Base-by-base conservation (phyloP, 805 yeast genomes). In the Candida railenensis region DNA sequence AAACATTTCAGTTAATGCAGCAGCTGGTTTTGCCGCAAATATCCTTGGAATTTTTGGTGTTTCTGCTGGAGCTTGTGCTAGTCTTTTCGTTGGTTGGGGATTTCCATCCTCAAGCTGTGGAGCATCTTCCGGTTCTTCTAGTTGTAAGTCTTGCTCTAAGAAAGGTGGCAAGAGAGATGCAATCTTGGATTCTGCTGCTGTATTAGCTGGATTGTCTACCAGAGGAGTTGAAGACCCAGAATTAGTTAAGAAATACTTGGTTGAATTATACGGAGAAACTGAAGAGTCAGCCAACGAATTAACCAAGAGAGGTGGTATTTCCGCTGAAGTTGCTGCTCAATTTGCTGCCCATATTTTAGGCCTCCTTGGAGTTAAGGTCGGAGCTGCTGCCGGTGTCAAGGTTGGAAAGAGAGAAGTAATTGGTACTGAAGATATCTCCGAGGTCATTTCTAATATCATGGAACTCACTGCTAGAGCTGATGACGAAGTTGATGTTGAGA, bases 331-430 rank as follows among this genome's bases (percentile, higher is more conserved):
- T 40, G 49, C 44, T 32, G 53, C 51, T 30, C 34, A 44, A n/a
- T 42, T 43, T 22, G 34, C 20, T 14, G 52, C 48, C 15, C 22
- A 50, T 20, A 22, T 50, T 18, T 42, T 44, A 37, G 52, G 49
- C 1, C 42, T 48, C 20, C 18, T 49, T 12, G 44, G 47, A 3
- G 40, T 33, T 18, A 37, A 28, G 19, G 54, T 42, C 20, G 52
- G 43, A 22, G 47, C 41, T 19, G 50, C 45, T 19, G 21, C 39
- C 12, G 22, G 22, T 20, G 39, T 18, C 3, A 16, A 18, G 21
- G 18, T 18, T 36, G 25, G 9, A 22, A 51, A 48, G 50, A 51
- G 54, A 52, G 42, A 43, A 12, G 30, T 7, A 25, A 16, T 49
- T 36, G 40, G n/a, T 16, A 37, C 37, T 32, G 49, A 40, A n/a